Conservation (phyloP, 2,329 filamentous ascomycete species). For the Aotearoamyces nothofagi region DNA sequence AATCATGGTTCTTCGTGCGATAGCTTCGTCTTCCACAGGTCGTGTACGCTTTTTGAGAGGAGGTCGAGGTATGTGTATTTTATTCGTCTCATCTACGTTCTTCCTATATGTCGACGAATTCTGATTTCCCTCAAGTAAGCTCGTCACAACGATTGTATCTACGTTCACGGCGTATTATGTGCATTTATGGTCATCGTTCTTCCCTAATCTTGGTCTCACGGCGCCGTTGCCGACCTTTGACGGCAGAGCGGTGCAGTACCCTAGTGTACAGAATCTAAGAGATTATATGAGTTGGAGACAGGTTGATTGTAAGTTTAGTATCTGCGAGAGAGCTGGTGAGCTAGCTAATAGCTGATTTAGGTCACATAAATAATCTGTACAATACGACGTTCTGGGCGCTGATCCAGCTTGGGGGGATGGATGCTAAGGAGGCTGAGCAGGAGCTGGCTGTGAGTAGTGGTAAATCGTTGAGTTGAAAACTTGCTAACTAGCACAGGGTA, state of each 20-base stretch:
- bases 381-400: slow-evolving; percentile 95
- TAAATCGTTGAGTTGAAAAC: not conserved
- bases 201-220: slow-evolving; percentile 55
- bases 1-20: slow-evolving; percentile 4
- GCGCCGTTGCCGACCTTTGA: slow-evolving; percentile 80
- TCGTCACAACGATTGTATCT: slow-evolving; percentile 80
- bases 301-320: slow-evolving; percentile 62
- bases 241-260: slow-evolving; percentile 81
- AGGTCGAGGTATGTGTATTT: slow-evolving; percentile 64
- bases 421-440: slow-evolving; percentile 64
- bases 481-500: slow-evolving; percentile 41
- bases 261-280: slow-evolving; percentile 62
- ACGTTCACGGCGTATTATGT: slow-evolving; percentile 90
- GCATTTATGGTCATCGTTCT: slow-evolving; percentile 62
- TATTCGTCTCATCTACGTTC: slow-evolving; percentile 12
- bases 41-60: slow-evolving; percentile 70
- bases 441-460: slow-evolving; percentile 48
- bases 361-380: slow-evolving; percentile 96
- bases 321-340: not conserved
- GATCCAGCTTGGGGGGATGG: slow-evolving; percentile 63
- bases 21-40: slow-evolving; percentile 82
- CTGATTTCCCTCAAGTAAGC: slow-evolving; percentile 45
- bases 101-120: not conserved
- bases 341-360: slow-evolving; percentile 26
- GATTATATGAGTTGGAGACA: slow-evolving; percentile 98